phyloP scores from a whole-genome alignment of 2,329 filamentous ascomycete genomes.

The Aspergillus caelatus region DNA sequence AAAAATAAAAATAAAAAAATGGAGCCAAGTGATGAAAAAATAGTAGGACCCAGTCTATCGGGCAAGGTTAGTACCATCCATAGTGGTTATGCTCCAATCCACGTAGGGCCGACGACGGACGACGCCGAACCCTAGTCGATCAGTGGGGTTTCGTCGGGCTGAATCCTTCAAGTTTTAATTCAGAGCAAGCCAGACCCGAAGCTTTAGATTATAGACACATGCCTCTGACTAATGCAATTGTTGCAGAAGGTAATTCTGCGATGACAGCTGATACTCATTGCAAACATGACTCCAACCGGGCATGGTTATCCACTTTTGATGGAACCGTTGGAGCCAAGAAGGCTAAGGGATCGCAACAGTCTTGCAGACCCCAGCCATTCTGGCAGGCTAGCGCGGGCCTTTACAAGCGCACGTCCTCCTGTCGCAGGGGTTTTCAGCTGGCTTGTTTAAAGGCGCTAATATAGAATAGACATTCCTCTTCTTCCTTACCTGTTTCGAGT shows the following conservation, averaged over 20 bases:
- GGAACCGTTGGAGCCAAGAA: slow-evolving; percentile 1
- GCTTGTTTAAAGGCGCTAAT: neutral
- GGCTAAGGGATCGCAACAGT: neutral
- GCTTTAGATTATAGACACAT: neutral
- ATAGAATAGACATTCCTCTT: neutral
- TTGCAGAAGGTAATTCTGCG: neutral
- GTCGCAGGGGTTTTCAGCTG: slow-evolving; percentile 11
- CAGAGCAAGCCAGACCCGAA: neutral
- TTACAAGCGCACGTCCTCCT: neutral
- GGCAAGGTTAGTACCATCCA: slow-evolving; percentile 16
- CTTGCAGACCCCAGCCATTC: neutral
- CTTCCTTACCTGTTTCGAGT: slow-evolving; percentile 1
- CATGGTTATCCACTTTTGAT: slow-evolving; percentile 1
- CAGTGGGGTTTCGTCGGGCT: slow-evolving; percentile 17
- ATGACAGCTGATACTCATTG: slow-evolving; percentile 10
- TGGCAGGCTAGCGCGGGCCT: neutral
- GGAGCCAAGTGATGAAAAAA: slow-evolving; percentile 6
- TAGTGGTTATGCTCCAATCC: slow-evolving; percentile 8
- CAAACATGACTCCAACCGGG: neutral
- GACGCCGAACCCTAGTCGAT: slow-evolving; percentile 20
- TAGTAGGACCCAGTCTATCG: slow-evolving; percentile 13
- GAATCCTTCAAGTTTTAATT: slow-evolving; percentile 8
- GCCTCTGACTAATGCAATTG: slow-evolving; percentile 1
- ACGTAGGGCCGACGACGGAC: slow-evolving; percentile 16
- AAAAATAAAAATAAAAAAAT: slow-evolving; percentile 4